phyloP scores from a whole-genome alignment of 352 stramenopile genomes.

The Aphanomyces stellatus region DNA sequence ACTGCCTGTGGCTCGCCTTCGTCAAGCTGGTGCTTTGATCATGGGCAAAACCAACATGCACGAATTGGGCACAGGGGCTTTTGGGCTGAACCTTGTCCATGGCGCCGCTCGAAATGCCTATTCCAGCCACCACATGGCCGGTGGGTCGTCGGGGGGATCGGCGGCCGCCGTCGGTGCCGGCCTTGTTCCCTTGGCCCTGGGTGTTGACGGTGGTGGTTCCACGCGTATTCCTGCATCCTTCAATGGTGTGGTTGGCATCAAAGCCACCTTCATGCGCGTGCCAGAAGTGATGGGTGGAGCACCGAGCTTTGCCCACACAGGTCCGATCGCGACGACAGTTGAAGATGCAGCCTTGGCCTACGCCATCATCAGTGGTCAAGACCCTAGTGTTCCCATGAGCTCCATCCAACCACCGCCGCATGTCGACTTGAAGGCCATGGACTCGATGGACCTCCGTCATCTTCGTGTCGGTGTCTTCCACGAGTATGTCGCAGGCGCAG shows the following conservation, averaged over 20 bases:
- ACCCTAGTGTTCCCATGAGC: constrained; percentile 36
- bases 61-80: constrained; percentile 68
- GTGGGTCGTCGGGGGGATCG: constrained; percentile 86
- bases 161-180: constrained; percentile 80
- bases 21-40: constrained; percentile 73
- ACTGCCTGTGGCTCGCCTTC: constrained; percentile 45
- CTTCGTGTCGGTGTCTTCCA: constrained; percentile 74
- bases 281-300: constrained; percentile 41
- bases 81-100: constrained; percentile 67
- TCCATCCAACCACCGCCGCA: constrained; percentile 38
- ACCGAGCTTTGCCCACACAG: constrained; percentile 62
- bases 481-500: constrained; percentile 61
- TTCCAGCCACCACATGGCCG: constrained; percentile 71
- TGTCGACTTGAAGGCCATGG: constrained; percentile 43
- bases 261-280: constrained; percentile 78
- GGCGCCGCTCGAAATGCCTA: constrained; percentile 80
- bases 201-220: constrained; percentile 81
- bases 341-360: constrained; percentile 79
- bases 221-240: constrained; percentile 83
- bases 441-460: constrained; percentile 47
- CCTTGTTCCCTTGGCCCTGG: constrained; percentile 81
- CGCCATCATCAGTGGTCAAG: constrained; percentile 62
- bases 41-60: constrained; percentile 87
- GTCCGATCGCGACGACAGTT: constrained; percentile 69
- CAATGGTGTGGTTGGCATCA: constrained; percentile 84